phyloP scores from a whole-genome alignment of 1,284 basidiomycete species.

The Retiboletus fuscus region DNA sequence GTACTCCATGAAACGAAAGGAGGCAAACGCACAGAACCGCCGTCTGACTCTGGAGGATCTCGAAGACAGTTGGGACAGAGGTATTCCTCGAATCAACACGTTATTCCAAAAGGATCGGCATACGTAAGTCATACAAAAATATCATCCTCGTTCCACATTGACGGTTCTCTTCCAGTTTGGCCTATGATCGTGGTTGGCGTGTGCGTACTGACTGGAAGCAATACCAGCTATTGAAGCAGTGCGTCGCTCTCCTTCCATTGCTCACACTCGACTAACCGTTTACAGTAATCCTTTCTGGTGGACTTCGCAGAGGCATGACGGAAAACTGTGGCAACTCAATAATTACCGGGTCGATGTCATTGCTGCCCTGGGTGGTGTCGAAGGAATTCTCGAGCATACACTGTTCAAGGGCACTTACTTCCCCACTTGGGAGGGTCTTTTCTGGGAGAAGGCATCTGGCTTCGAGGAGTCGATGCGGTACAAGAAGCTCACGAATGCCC shows the following conservation, averaged over 20 bases:
- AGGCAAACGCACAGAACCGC: conserved; percentile 97
- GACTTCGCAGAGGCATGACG: conserved; percentile 98
- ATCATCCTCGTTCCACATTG: conserved; percentile 58
- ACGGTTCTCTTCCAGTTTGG: conserved; percentile 73
- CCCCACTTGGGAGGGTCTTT: conserved; percentile 92
- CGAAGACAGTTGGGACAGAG: conserved; percentile 97
- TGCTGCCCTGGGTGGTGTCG: conserved; percentile 97
- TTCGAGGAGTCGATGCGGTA: conserved; percentile 98
- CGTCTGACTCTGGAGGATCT: conserved; percentile 96
- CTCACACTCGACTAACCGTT: conserved; percentile 18
- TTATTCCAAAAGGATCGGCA: conserved; percentile 98
- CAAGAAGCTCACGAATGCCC: conserved; percentile 96
- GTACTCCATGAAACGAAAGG: conserved; percentile 99
- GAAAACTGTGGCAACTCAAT: conserved; percentile 98
- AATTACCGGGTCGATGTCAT: conserved; percentile 99
- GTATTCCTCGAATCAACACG: conserved; percentile 97
- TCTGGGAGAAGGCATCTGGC: conserved; percentile 96
- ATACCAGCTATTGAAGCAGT: conserved; percentile 94
- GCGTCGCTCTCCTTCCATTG: conserved; percentile 44
- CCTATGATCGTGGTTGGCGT: conserved; percentile 98
- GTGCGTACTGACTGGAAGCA: conserved; percentile 98
- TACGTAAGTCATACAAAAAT: conserved; percentile 68
- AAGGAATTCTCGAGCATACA: conserved; percentile 97
- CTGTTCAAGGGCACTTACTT: conserved; percentile 98
- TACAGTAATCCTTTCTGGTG: conserved; percentile 95